Evolutionary conservation across 2,329 filamentous ascomycete genomes (phyloP).

Genomic region (Monosporascus sp.): DNA sequence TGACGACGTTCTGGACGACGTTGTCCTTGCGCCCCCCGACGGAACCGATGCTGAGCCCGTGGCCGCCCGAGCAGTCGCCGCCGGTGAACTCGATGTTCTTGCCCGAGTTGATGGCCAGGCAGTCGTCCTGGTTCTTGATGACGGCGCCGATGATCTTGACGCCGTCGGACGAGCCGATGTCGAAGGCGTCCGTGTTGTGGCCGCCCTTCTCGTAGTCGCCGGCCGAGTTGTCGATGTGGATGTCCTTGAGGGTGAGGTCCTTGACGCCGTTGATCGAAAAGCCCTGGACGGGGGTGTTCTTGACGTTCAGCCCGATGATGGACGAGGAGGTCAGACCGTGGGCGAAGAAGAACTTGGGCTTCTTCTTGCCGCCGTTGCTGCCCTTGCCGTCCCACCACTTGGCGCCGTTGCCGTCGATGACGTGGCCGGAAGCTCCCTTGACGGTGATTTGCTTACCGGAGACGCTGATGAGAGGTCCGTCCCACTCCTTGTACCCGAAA

Average conservation of each 20-base stretch:
- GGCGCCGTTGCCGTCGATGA: constrained; percentile 51
- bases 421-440: constrained; percentile 32
- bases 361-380: constrained; percentile 53
- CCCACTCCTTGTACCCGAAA: constrained; percentile 50
- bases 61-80: constrained; percentile 45
- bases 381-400: constrained; percentile 60
- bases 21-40: constrained; percentile 54
- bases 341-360: constrained; percentile 59
- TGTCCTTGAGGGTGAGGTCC: constrained; percentile 39
- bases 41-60: constrained; percentile 54
- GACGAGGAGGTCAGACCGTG: constrained; percentile 45
- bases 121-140: constrained; percentile 56
- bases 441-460: constrained; percentile 41
- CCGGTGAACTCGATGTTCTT: constrained; percentile 35
- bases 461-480: constrained; percentile 44
- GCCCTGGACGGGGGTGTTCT: constrained; percentile 50
- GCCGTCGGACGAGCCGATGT: constrained; percentile 39
- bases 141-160: constrained; percentile 46
- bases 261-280: constrained; percentile 41
- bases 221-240: constrained; percentile 53
- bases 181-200: constrained; percentile 53
- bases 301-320: constrained; percentile 45
- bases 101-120: constrained; percentile 53
- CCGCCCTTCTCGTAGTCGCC: constrained; percentile 39
- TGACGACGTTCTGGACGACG: constrained; percentile 46